Evolutionary conservation across 148 eudicot species (phyloP).

Genomic region (Rhododendron simsii): DNA sequence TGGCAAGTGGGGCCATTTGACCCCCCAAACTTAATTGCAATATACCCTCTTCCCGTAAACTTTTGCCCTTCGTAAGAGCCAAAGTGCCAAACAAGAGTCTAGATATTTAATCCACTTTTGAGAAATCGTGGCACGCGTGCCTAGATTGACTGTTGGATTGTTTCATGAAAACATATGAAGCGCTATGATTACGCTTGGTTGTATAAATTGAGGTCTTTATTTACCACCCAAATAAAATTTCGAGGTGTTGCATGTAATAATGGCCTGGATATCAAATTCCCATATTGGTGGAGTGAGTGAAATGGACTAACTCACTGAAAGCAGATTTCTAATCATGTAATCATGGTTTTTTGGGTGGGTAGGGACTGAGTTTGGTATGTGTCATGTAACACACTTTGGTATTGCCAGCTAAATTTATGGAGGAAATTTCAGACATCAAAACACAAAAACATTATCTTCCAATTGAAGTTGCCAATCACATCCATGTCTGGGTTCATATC

Average conservation of each 20-base stretch:
- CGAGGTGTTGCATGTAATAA: not conserved
- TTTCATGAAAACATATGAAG: not conserved
- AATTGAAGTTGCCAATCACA: not conserved
- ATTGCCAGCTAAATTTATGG: not conserved
- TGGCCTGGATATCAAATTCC: not conserved
- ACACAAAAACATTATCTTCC: not conserved
- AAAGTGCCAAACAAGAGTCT: not conserved
- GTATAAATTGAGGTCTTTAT: not conserved
- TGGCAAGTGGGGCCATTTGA: not conserved
- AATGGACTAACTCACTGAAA: not conserved
- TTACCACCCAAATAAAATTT: not conserved
- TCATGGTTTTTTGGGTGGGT: not conserved
- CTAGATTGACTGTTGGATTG: not conserved
- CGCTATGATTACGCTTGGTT: not conserved
- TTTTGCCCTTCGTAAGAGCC: not conserved
- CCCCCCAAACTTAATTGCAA: too few relatives aligned
- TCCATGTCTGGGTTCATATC: not conserved
- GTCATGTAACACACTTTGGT: not conserved
- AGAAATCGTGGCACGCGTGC: not conserved
- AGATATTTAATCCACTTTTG: not conserved
- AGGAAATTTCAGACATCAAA: not conserved
- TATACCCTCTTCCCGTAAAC: not conserved
- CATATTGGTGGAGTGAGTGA: not conserved
- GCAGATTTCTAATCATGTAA: not conserved
- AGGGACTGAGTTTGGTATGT: not conserved